These are phyloP conservation scores for Rheum nobile DNA, from an alignment of 148 eudicot species.

Conservation along the genomic window DNA sequence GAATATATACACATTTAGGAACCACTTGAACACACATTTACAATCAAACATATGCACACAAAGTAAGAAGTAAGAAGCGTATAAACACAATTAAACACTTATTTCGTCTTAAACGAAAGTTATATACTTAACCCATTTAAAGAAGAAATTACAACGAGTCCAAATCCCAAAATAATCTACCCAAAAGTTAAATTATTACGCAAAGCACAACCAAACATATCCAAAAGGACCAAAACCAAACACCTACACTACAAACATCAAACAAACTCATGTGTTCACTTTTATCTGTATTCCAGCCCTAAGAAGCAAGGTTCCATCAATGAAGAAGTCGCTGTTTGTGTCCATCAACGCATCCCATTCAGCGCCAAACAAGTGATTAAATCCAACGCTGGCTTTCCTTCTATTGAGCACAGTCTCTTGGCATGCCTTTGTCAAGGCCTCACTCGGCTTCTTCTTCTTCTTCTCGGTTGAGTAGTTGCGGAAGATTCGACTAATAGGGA, in stretches of 20 bases:
- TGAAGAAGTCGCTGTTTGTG: slow-evolving; percentile 48
- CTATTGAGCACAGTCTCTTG: neutral
- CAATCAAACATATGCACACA: too few relatives aligned
- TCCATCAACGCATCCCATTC: slow-evolving; percentile 58
- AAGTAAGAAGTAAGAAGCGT: too few relatives aligned
- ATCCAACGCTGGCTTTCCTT: neutral
- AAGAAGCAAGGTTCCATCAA: slow-evolving; percentile 49
- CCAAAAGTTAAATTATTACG: neutral
- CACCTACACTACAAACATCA: neutral
- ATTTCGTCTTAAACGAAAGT: too few relatives aligned
- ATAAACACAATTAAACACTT: too few relatives aligned
- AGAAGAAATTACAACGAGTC: too few relatives aligned
- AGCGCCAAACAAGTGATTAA: slow-evolving; percentile 17
- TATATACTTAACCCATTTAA: too few relatives aligned
- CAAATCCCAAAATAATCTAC: too few relatives aligned
- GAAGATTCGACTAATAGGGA: too few relatives aligned
- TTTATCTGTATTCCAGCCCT: slow-evolving; percentile 20
- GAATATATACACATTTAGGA: too few relatives aligned
- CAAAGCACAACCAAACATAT: neutral
- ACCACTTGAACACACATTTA: too few relatives aligned
- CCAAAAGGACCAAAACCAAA: neutral
- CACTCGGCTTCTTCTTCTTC: neutral
- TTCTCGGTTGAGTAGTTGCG: too few relatives aligned
- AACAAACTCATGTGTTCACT: neutral
- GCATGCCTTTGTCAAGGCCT: neutral